Evolutionary conservation across 2,329 filamentous ascomycete species (phyloP), one percentile per base, ranked within the genome.

Genomic region (Nectriaceae sp.): DNA sequence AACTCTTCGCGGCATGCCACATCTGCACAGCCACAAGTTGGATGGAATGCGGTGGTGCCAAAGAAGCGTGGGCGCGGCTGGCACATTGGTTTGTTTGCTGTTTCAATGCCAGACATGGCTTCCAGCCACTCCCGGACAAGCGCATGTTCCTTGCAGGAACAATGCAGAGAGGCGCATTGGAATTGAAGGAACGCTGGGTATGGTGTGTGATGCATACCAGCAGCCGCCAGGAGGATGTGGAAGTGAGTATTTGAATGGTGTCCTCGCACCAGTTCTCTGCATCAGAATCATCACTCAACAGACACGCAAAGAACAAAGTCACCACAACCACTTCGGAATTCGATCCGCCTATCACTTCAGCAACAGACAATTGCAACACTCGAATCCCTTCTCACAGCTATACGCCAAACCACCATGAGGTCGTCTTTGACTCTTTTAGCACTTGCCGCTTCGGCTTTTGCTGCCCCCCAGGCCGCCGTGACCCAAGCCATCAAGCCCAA

Each of bases 401-500:
- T 31, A 8, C 26, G 26, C 8, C 33, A 11, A 8, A 10, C 19
- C 33, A 41, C 20, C 18, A 62, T 63, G 60, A 52, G 47, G 44
- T 40, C 42, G 15, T 54, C 60, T 24, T n/a, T 63, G 11, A 43
- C 58, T 43, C 29, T 62, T 11, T 19, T 63, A 44, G 60, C 57
- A 11, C 59, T 82, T 43, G 72, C 73, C 49, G 68, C 75, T 60
- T 69, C 70, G 46, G 68, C 69, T 49, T 66, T 67, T 18, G 75
- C 73, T 21, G 61, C 70, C 26, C 70, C 72, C 20, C 69, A 75
- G 57, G 56, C 57, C n/a, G 73, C 57, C n/a, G 74, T 77, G 39
- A 75, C 73, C 35, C 68, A 68, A 15, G 57, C 69, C 52, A 72
- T 84, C 44, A 66, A 76, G 5, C 83, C 85, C 11, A 63, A 70